These are phyloP conservation scores for Tanacetum coccineum DNA, from an alignment of 129 eudicot genomes.

Conservation along the genomic window DNA sequence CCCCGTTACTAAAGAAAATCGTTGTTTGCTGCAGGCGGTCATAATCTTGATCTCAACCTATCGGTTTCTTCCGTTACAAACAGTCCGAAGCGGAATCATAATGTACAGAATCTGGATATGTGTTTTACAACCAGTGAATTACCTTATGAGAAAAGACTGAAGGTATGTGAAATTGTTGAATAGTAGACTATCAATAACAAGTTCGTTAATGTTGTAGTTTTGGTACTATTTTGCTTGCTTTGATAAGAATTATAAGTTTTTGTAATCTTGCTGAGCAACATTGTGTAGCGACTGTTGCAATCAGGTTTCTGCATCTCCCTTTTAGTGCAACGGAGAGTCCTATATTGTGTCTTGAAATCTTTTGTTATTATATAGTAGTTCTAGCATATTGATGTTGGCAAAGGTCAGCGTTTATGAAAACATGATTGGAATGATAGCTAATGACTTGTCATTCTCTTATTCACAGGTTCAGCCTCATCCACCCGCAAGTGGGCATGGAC, in stretches of 20 bases:
- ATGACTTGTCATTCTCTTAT: slow-evolving; percentile 4
- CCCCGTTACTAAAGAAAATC: background rate
- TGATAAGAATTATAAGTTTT: too few relatives aligned
- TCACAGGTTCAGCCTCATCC: slow-evolving; percentile 44
- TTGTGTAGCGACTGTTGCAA: too few relatives aligned
- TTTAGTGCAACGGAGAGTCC: too few relatives aligned
- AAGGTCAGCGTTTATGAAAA: background rate
- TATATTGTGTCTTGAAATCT: background rate
- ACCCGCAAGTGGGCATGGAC: slow-evolving; percentile 26
- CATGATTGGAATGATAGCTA: slow-evolving; percentile 2
- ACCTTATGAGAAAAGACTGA: slow-evolving; percentile 51
- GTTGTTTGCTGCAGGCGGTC: slow-evolving; percentile 42
- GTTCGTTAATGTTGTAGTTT: too few relatives aligned
- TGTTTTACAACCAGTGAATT: slow-evolving; percentile 31
- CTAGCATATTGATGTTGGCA: slow-evolving; percentile 7
- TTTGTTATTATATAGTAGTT: slow-evolving; percentile 1
- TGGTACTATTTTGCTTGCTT: too few relatives aligned
- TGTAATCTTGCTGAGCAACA: too few relatives aligned
- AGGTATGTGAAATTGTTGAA: slow-evolving; percentile 32
- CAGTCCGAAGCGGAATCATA: slow-evolving; percentile 37
- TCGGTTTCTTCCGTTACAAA: slow-evolving; percentile 53
- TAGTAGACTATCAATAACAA: background rate
- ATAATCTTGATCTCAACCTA: slow-evolving; percentile 80
- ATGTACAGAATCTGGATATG: slow-evolving; percentile 32
- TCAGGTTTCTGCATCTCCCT: too few relatives aligned